phyloP scores from a whole-genome alignment of 192 early-diverging fungal species.

The Chytriomyces confervae region DNA sequence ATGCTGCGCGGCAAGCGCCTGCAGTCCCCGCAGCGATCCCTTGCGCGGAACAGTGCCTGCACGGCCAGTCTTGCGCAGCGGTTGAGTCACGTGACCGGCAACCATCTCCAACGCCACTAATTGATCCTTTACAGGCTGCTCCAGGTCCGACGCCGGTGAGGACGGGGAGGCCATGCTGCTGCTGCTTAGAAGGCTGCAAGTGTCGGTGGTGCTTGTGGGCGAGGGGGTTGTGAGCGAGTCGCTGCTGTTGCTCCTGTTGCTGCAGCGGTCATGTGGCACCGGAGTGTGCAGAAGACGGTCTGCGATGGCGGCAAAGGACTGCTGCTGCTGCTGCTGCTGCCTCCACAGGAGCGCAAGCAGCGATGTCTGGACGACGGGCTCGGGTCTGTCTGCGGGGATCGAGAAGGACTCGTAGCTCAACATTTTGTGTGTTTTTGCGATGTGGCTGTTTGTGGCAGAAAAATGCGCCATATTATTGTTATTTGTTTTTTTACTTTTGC shows the following conservation, averaged over 20 bases:
- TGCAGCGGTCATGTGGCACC: not conserved
- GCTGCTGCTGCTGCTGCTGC: constrained; percentile 6
- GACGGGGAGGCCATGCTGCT: not conserved
- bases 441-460: not conserved
- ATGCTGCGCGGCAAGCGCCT: not conserved
- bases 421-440: not conserved
- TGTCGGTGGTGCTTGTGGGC: not conserved
- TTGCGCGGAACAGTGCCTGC: not conserved
- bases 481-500: not conserved
- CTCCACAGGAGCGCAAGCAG: not conserved
- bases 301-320: not conserved
- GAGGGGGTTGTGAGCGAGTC: not conserved
- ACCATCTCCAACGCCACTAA: too few species aligned
- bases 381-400: not conserved
- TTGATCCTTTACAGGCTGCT: not conserved
- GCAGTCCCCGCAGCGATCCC: not conserved
- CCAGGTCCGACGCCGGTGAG: not conserved
- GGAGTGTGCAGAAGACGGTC: not conserved
- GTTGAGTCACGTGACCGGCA: too few species aligned
- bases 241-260: not conserved
- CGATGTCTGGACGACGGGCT: not conserved
- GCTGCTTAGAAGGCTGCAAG: not conserved
- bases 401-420: not conserved
- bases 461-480: not conserved
- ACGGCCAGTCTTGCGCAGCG: too few species aligned